These are phyloP conservation scores for Penicillium sp. DNA, from an alignment of 2,329 filamentous ascomycete genomes.

Conservation along the genomic window DNA sequence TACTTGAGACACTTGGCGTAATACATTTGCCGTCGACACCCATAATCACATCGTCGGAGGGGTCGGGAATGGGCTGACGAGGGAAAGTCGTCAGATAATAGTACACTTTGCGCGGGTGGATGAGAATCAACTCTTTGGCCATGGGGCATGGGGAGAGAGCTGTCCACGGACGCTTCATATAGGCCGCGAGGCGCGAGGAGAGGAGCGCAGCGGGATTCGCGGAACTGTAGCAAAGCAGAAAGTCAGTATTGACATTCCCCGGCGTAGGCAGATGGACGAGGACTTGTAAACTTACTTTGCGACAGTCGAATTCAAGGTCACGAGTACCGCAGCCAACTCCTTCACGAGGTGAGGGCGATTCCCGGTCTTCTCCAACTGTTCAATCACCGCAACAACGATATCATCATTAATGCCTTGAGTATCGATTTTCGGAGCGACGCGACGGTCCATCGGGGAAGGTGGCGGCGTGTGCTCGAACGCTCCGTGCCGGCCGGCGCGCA, in stretches of 20 bases:
- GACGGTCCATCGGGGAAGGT: slow-evolving; percentile 65
- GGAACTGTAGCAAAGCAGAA: slow-evolving; percentile 62
- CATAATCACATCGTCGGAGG: slow-evolving; percentile 55
- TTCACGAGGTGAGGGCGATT: slow-evolving; percentile 95
- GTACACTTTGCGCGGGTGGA: slow-evolving; percentile 92
- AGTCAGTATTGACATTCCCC: slow-evolving; percentile 16
- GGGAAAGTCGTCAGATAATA: slow-evolving; percentile 92
- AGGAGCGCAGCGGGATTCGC: slow-evolving; percentile 95
- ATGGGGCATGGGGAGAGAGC: slow-evolving; percentile 79
- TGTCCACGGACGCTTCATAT: slow-evolving; percentile 85
- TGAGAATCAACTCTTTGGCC: slow-evolving; percentile 87
- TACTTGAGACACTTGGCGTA: slow-evolving; percentile 79
- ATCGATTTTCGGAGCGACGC: slow-evolving; percentile 63
- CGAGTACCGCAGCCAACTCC: slow-evolving; percentile 80
- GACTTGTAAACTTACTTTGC: slow-evolving; percentile 72
- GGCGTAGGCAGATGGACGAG: slow-evolving; percentile 3
- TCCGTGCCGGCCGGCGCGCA: slow-evolving; percentile 45
- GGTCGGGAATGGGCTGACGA: slow-evolving; percentile 77
- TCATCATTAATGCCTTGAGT: slow-evolving; percentile 87
- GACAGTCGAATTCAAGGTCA: slow-evolving; percentile 75
- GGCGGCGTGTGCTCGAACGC: slow-evolving; percentile 75
- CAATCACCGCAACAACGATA: slow-evolving; percentile 87
- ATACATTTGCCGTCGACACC: slow-evolving; percentile 63
- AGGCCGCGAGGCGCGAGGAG: slow-evolving; percentile 85
- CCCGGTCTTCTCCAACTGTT: slow-evolving; percentile 83